A percentile compares a stretch with the other conserved stretches of the same genome.
phyloP scores from a whole-genome alignment of 139 green algal species.

The Mesotaenium endlicherianum region DNA sequence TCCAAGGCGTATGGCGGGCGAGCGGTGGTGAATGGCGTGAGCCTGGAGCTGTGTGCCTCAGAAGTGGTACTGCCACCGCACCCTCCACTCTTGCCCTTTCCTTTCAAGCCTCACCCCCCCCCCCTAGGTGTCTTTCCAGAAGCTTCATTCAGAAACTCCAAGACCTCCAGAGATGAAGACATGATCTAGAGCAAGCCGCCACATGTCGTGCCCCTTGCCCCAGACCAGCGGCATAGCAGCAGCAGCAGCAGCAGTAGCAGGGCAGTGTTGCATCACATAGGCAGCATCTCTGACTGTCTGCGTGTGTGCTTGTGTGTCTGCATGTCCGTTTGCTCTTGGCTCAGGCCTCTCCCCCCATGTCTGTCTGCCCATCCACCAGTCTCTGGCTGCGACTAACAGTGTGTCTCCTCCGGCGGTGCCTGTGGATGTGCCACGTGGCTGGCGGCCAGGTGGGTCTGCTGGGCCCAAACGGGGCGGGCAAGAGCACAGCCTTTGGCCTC shows the following conservation, averaged over 20 bases:
- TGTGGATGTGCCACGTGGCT: neutral
- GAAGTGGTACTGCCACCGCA: slow-evolving; percentile 7
- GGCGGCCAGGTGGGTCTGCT: slow-evolving; percentile 67
- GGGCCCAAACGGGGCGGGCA: slow-evolving; percentile 84
- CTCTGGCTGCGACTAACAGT: neutral
- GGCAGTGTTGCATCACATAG: neutral
- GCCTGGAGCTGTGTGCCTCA: neutral
- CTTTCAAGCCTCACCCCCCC: neutral
- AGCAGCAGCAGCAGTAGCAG: neutral
- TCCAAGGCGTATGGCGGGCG: slow-evolving; percentile 15
- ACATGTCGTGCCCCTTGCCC: neutral
- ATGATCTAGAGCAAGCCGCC: neutral
- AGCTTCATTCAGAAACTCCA: too few species aligned
- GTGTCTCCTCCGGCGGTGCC: neutral
- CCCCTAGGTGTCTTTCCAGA: neutral
- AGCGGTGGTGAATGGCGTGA: slow-evolving; percentile 26
- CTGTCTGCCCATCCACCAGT: neutral
- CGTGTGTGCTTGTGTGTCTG: neutral
- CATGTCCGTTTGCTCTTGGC: neutral
- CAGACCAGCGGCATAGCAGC: neutral
- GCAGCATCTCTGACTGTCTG: neutral
- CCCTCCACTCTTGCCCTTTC: neutral
- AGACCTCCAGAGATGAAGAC: neutral
- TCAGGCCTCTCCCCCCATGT: neutral
- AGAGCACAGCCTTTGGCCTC: slow-evolving; percentile 64